These are phyloP conservation scores for Venturia nashicola DNA, from an alignment of 2,329 filamentous ascomycete species.

Conservation along the genomic window DNA sequence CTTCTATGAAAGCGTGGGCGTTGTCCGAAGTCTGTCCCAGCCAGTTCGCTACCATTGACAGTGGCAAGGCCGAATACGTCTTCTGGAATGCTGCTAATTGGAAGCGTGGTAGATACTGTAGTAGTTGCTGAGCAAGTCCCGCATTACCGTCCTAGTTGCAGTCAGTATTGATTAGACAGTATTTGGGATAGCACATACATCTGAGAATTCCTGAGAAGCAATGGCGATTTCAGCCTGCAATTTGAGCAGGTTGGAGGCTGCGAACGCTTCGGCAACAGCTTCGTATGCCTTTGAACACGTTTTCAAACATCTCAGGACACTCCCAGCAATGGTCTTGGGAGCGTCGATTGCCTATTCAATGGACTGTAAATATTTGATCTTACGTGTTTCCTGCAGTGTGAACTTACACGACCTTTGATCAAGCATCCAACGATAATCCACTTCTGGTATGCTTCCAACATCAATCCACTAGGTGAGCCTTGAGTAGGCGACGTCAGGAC, in stretches of 20 bases:
- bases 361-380: neutral
- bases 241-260: slow-evolving; percentile 41
- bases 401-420: slow-evolving; percentile 47
- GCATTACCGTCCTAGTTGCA: slow-evolving; percentile 54
- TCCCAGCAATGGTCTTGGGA: neutral
- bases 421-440: slow-evolving; percentile 72
- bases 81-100: slow-evolving; percentile 61
- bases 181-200: neutral
- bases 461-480: slow-evolving; percentile 56
- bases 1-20: slow-evolving; percentile 40
- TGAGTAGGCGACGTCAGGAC: slow-evolving; percentile 55
- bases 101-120: slow-evolving; percentile 61
- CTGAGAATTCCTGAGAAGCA: slow-evolving; percentile 25
- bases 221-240: slow-evolving; percentile 53
- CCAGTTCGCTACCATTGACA: slow-evolving; percentile 39
- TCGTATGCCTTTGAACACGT: slow-evolving; percentile 57
- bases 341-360: neutral
- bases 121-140: slow-evolving; percentile 57
- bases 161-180: slow-evolving; percentile 1
- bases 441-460: slow-evolving; percentile 85
- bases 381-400: neutral
- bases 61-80: slow-evolving; percentile 54
- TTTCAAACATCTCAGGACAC: slow-evolving; percentile 40
- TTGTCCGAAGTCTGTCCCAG: slow-evolving; percentile 38
- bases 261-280: slow-evolving; percentile 57